A percentile compares a stretch with the other conserved stretches of the same genome.
phyloP scores from a whole-genome alignment of 78 protist species.

The Dictyostelium discoideum region DNA sequence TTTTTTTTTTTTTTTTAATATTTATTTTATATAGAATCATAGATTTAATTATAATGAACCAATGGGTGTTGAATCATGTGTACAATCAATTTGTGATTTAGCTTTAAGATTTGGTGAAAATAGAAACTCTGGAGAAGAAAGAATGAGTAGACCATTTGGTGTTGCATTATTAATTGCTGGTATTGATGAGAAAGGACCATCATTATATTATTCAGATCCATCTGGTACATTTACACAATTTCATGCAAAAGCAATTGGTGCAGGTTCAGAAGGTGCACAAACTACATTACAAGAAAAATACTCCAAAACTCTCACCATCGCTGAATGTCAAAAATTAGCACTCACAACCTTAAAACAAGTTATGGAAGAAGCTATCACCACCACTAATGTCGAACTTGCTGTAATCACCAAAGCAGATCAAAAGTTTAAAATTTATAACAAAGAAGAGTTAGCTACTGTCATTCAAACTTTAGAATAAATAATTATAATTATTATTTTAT shows the following conservation, averaged over 20 bases:
- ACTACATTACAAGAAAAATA: constrained; percentile 93
- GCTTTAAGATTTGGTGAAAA: constrained; percentile 97
- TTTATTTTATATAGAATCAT: constrained; percentile 90
- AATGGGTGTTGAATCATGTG: constrained; percentile 94
- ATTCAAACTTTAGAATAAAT: constrained; percentile 57
- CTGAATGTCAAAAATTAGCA: constrained; percentile 94
- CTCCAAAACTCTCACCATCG: constrained; percentile 92
- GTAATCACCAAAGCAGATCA: constrained; percentile 33
- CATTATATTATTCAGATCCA: constrained; percentile 99
- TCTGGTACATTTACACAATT: constrained; percentile 94
- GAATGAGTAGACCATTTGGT: constrained; percentile 98
- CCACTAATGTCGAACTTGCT: constrained; percentile 93
- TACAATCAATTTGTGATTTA: constrained; percentile 97
- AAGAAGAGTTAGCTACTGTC: constrained; percentile 85
- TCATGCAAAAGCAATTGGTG: constrained; percentile 98
- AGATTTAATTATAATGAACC: constrained; percentile 98
- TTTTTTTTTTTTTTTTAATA: no score
- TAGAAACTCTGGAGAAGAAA: constrained; percentile 74
- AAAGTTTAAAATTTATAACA: constrained; percentile 73
- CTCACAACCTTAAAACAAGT: constrained; percentile 96
- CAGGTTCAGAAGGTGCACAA: constrained; percentile 99
- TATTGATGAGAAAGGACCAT: constrained; percentile 96
- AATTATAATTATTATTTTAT: not conserved
- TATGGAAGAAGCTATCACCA: constrained; percentile 98
- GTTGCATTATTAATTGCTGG: constrained; percentile 99